These are phyloP conservation scores for Neurospora sp. DNA, from an alignment of 495 filamentous ascomycete genomes.

Conservation along the genomic window DNA sequence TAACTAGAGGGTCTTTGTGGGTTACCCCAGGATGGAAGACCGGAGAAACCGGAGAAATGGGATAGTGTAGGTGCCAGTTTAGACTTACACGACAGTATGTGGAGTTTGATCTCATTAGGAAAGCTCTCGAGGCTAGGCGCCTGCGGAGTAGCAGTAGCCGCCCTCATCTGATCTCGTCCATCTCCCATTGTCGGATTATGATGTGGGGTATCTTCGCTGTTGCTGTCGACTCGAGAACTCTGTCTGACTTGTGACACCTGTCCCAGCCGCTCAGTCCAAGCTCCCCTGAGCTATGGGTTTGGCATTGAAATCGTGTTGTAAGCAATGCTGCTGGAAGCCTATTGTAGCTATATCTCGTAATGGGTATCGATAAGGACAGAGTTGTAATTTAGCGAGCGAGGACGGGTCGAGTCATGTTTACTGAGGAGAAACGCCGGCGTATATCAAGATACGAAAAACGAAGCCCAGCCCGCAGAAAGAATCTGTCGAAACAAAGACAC, in stretches of 20 bases:
- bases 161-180: not conserved
- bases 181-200: not conserved
- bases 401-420: not conserved
- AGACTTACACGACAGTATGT: slow-evolving; percentile 61
- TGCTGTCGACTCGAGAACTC: not conserved
- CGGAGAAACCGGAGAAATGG: not conserved
- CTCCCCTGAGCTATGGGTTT: not conserved
- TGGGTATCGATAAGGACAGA: not conserved
- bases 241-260: not conserved
- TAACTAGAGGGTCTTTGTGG: not conserved
- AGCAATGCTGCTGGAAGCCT: not conserved
- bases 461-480: not conserved
- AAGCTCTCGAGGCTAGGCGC: slow-evolving; percentile 40
- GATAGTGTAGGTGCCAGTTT: not conserved
- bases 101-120: slow-evolving; percentile 67
- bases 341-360: not conserved
- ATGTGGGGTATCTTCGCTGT: not conserved
- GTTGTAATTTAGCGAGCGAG: not conserved
- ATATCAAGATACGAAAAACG: not conserved
- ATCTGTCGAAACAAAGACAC: not conserved
- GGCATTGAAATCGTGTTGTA: not conserved
- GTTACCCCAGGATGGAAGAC: not conserved
- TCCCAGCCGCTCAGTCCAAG: not conserved
- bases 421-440: not conserved
- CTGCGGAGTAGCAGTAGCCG: not conserved